Conservation (phyloP, 208 protist genomes). For the Trypanosoma vivax region DNA sequence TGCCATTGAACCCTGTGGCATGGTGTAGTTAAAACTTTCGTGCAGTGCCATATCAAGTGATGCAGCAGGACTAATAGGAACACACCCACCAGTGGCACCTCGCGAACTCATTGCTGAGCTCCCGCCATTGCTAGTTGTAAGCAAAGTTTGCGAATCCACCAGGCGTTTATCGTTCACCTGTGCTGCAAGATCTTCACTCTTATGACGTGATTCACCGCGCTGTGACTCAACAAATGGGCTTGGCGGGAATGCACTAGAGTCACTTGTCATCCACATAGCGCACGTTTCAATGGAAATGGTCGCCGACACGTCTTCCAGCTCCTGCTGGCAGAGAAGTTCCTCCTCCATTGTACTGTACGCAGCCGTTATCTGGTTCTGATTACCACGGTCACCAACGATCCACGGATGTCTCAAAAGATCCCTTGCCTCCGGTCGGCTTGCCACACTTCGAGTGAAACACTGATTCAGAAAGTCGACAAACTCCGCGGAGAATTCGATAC, state of each 20-base stretch:
- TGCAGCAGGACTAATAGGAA: constrained; percentile 23
- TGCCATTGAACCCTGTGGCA: constrained; percentile 47
- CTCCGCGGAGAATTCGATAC: constrained; percentile 58
- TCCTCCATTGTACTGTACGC: constrained; percentile 15
- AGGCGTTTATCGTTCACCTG: not conserved
- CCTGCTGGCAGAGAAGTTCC: constrained; percentile 63
- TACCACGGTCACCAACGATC: constrained; percentile 41
- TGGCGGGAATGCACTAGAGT: not conserved
- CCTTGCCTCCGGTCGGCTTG: constrained; percentile 48
- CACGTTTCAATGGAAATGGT: constrained; percentile 66
- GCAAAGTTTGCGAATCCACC: constrained; percentile 4
- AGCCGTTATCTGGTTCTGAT: constrained; percentile 4
- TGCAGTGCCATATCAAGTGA: constrained; percentile 63
- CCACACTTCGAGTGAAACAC: constrained; percentile 77
- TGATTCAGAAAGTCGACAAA: constrained; percentile 83
- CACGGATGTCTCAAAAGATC: constrained; percentile 82
- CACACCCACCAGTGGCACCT: constrained; percentile 1
- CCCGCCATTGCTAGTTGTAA: not conserved
- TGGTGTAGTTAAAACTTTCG: constrained; percentile 72
- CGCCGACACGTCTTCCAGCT: constrained; percentile 68
- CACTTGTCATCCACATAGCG: constrained; percentile 31
- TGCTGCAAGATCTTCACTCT: constrained; percentile 4
- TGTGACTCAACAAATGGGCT: not conserved
- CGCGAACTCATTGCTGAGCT: constrained; percentile 10
- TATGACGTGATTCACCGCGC: not conserved